Percentiles rank a stretch among this genome's conserved stretches.
phyloP scores from a whole-genome alignment of 1,139 yeast genomes.

The Geotrichum macrosporum region DNA sequence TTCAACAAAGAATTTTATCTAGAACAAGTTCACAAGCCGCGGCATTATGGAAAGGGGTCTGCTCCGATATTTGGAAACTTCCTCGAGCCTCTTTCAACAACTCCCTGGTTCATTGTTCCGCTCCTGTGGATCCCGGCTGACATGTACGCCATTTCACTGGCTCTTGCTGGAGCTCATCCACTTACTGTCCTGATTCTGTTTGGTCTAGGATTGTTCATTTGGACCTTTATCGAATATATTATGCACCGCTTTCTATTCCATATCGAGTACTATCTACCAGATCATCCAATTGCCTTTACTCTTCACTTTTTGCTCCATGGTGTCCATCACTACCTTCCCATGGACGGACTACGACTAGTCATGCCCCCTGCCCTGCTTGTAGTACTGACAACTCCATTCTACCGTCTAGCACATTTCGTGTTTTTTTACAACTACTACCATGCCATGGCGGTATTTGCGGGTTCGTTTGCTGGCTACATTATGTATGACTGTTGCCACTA shows the following conservation, averaged over 20 bases:
- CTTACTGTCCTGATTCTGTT: conserved; percentile 36
- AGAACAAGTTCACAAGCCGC: conserved; percentile 95
- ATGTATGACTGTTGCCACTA: conserved; percentile 87
- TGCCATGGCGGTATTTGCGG: conserved; percentile 77
- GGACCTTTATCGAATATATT: conserved; percentile 88
- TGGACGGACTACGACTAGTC: conserved; percentile 89
- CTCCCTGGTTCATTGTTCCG: conserved; percentile 84
- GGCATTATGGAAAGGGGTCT: conserved; percentile 87
- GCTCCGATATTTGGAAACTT: conserved; percentile 82
- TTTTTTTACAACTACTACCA: conserved; percentile 51
- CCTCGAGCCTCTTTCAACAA: conserved; percentile 63
- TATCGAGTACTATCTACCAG: conserved; percentile 80
- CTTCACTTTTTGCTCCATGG: conserved; percentile 91
- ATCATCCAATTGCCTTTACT: conserved; percentile 66
- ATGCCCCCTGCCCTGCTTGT: conserved; percentile 89
- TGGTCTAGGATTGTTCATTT: conserved; percentile 72
- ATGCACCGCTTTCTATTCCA: conserved; percentile 92
- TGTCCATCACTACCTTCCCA: conserved; percentile 93
- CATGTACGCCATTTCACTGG: conserved; percentile 44
- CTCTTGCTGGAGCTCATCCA: conserved; percentile 32
- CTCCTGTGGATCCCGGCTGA: conserved; percentile 81
- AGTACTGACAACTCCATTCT: conserved; percentile 55
- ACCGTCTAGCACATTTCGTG: conserved; percentile 52
- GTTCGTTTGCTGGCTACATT: conserved; percentile 91
- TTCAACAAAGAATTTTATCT: conserved; percentile 84